These are phyloP conservation scores for Saksenaea oblongispora DNA, from an alignment of 371 early-diverging fungal species.

Conservation along the genomic window DNA sequence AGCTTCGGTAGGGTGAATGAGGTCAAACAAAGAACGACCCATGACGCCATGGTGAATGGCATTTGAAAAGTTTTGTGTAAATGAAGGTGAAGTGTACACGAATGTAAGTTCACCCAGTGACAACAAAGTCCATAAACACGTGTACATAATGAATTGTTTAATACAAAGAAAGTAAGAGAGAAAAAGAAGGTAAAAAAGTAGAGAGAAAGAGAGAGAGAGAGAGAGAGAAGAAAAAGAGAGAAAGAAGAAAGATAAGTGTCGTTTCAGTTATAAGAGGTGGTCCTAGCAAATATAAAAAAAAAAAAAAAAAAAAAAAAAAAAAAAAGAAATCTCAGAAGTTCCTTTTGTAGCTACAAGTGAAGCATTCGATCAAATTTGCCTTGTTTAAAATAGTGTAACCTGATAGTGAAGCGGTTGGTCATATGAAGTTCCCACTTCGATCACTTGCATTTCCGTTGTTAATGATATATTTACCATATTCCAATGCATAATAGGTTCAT, in stretches of 20 bases:
- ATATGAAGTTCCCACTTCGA: constrained; percentile 1
- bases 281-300: not conserved
- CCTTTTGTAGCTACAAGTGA: not conserved
- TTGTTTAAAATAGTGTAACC: not conserved
- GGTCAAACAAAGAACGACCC: constrained; percentile 54
- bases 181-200: not conserved
- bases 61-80: constrained; percentile 9
- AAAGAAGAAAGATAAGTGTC: not conserved
- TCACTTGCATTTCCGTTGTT: not conserved
- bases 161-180: not conserved
- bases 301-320: not conserved
- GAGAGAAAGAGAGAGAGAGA: not conserved
- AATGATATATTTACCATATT: not conserved
- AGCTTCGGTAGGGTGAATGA: constrained; percentile 64
- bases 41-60: not conserved
- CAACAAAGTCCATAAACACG: constrained; percentile 42
- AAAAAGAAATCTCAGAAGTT: not conserved
- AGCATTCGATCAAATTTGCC: not conserved
- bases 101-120: constrained; percentile 24
- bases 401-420: not conserved
- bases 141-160: not conserved
- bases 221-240: not conserved
- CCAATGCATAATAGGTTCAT: not conserved
- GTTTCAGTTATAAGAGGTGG: too few relatives aligned
- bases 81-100: constrained; percentile 21